Evolutionary conservation across 192 early-diverging fungal genomes (phyloP), one percentile per base, ranked within the genome.

Genomic region (Coemansia umbellata): DNA sequence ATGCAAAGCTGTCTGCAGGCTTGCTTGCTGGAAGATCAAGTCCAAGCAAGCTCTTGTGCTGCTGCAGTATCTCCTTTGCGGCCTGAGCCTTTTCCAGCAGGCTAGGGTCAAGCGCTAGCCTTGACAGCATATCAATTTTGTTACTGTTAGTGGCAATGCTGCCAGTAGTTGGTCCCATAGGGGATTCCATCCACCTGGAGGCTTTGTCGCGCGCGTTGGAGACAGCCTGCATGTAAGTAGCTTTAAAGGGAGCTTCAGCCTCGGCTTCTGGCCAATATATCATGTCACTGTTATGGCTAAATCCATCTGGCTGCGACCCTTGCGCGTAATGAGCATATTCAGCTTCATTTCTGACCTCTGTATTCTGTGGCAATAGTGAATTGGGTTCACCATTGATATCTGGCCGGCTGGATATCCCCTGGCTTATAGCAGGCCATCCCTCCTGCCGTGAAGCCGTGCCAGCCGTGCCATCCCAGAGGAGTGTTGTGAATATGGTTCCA

Each of bases 401-500:
- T 18, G 5, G 44, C 30, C 21, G 47, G 11, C 10, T 17, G n/a
- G 19, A 18, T 8, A 26, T 28, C 31, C 15, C 15, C 47, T 17
- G 26, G n/a, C 11, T 14, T 24, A 42, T 42, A 42, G 41, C 41
- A 42, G 8, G 13, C 26, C 8, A 2, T 1, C n/a, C 17, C 26
- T 3, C 17, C 13, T 42, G n/a, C n/a, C 21, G 41, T 27, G 35
- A 15, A 14, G 32, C 24, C 28, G 51, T 8, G 21, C n/a, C 17
- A 23, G 3, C 50, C 5, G 58, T 55, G 4, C 37, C 55, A 31
- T 71, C 68, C 68, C 68, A 71, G 24, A 71, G 50, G 28, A 54
- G 52, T 22, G 68, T 63, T 10, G 68, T 60, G 36, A 52, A 45
- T 24, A 64, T 32, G 13, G 33, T 55, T 10, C 60, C 68, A 3